A percentile compares a stretch with the other conserved stretches of the same genome.
Evolutionary conservation across 2,329 filamentous ascomycete species (phyloP).

Genomic region (Aureobasidium zeae): DNA sequence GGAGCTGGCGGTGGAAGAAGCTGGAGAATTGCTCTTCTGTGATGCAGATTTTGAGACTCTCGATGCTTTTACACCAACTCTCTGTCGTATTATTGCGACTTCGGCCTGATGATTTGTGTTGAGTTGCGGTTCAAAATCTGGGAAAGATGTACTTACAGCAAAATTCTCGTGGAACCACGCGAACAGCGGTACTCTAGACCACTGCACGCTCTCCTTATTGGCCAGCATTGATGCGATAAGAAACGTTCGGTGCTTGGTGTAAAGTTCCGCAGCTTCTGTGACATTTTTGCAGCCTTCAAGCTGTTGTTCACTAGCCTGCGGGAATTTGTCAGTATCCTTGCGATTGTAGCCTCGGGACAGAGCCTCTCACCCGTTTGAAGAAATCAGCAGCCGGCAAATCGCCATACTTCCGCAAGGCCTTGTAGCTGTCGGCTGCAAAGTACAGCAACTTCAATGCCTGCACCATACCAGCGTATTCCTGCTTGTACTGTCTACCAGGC

Average conservation of each 20-base stretch:
- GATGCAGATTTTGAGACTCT: slow-evolving; percentile 3
- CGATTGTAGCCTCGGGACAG: background rate
- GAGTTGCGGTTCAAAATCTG: background rate
- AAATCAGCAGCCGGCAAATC: slow-evolving; percentile 5
- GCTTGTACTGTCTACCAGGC: slow-evolving; percentile 48
- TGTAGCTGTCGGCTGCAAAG: slow-evolving; percentile 50
- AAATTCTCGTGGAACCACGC: slow-evolving; percentile 32
- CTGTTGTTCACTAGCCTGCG: background rate
- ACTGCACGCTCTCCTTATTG: slow-evolving; percentile 36
- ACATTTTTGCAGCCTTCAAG: slow-evolving; percentile 1
- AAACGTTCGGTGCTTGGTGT: slow-evolving; percentile 34
- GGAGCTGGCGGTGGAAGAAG: slow-evolving; percentile 20
- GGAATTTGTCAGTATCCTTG: background rate
- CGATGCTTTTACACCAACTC: slow-evolving; percentile 2
- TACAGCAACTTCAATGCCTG: slow-evolving; percentile 58
- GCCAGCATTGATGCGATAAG: slow-evolving; percentile 38
- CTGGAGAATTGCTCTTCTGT: slow-evolving; percentile 15
- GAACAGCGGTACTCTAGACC: slow-evolving; percentile 36
- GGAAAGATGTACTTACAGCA: slow-evolving; percentile 19
- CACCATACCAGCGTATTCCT: slow-evolving; percentile 50
- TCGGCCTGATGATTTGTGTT: background rate
- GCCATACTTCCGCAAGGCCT: slow-evolving; percentile 17
- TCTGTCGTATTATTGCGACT: background rate
- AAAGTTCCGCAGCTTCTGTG: slow-evolving; percentile 29
- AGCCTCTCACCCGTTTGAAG: slow-evolving; percentile 2